These are phyloP conservation scores for Verticillium nubilum DNA, from an alignment of 2,329 filamentous ascomycete species.

Conservation along the genomic window DNA sequence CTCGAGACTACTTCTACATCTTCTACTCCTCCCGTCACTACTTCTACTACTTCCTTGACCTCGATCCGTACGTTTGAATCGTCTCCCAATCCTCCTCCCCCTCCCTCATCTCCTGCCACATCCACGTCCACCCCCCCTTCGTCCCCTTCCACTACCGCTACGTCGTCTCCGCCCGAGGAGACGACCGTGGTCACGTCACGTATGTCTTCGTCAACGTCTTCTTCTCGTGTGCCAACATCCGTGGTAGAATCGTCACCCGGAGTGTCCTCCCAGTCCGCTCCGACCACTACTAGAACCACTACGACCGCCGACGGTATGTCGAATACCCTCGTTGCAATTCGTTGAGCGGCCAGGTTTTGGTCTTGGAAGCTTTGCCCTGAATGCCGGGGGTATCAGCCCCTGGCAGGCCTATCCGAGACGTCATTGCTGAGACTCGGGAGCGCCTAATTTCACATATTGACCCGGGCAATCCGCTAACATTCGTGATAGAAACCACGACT, in stretches of 20 bases:
- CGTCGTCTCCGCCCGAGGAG: constrained; percentile 10
- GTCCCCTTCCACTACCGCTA: constrained; percentile 17
- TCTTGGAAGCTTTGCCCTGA: not conserved
- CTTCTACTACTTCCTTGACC: constrained; percentile 11
- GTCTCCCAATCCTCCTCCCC: constrained; percentile 13
- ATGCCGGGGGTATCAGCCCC: not conserved
- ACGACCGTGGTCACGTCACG: constrained; percentile 11
- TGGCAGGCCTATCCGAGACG: not conserved
- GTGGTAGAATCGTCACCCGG: constrained; percentile 10
- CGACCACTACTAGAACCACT: constrained; percentile 8
- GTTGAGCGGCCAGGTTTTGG: not conserved
- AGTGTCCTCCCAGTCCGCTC: constrained; percentile 10
- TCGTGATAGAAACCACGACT: not conserved
- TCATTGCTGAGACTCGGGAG: not conserved
- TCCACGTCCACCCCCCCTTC: constrained; percentile 21
- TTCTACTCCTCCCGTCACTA: constrained; percentile 7
- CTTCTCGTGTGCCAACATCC: constrained; percentile 11
- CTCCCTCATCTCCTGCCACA: constrained; percentile 22
- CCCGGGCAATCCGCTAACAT: not conserved
- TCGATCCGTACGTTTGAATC: constrained; percentile 13
- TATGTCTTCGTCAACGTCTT: constrained; percentile 12
- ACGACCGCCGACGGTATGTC: not conserved
- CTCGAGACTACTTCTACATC: constrained; percentile 18
- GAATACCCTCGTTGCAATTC: not conserved
- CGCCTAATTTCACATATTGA: not conserved